A percentile compares a stretch with the other conserved stretches of the same genome.
Evolutionary conservation across 2,329 filamentous ascomycete species (phyloP).

Genomic region (Claviceps sp.): DNA sequence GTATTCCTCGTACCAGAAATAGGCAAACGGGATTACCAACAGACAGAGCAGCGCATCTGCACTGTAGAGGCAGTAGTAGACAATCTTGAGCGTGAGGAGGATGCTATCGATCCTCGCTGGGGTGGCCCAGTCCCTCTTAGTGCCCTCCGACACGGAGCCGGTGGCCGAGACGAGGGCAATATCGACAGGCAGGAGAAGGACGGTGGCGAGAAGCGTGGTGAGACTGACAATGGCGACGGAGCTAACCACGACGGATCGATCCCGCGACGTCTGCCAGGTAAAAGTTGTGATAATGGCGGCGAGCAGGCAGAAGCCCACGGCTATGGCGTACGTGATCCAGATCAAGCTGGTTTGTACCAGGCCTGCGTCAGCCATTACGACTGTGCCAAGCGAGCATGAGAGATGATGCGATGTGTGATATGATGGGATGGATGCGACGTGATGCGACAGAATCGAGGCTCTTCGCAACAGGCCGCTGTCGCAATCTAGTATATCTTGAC

Average conservation of each 20-base stretch:
- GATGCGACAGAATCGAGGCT: no score
- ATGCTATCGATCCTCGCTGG: conserved; percentile 68
- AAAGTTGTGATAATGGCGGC: conserved; percentile 78
- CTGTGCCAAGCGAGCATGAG: conserved; percentile 1
- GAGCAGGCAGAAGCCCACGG: conserved; percentile 60
- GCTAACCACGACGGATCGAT: conserved; percentile 71
- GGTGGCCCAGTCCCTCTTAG: conserved; percentile 91
- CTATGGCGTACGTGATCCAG: conserved; percentile 85
- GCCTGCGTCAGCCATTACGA: conserved; percentile 31
- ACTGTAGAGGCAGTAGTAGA: conserved; percentile 89
- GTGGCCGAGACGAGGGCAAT: conserved; percentile 91
- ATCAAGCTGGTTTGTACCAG: conserved; percentile 81
- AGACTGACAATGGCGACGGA: conserved; percentile 77
- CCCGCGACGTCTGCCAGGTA: conserved; percentile 78
- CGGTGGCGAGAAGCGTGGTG: conserved; percentile 76
- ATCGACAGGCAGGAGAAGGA: conserved; percentile 86
- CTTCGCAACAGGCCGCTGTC: no score
- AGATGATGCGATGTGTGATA: not conserved
- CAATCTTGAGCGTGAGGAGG: conserved; percentile 64
- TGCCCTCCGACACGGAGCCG: conserved; percentile 57
- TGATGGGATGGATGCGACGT: not conserved
- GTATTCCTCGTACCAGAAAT: conserved; percentile 97
- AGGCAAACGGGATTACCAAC: conserved; percentile 82
- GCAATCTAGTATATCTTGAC: no score
- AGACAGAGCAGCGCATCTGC: conserved; percentile 83